Evolutionary conservation across 1,284 basidiomycete genomes (phyloP).

Genomic region (Cryptococcus sp.): DNA sequence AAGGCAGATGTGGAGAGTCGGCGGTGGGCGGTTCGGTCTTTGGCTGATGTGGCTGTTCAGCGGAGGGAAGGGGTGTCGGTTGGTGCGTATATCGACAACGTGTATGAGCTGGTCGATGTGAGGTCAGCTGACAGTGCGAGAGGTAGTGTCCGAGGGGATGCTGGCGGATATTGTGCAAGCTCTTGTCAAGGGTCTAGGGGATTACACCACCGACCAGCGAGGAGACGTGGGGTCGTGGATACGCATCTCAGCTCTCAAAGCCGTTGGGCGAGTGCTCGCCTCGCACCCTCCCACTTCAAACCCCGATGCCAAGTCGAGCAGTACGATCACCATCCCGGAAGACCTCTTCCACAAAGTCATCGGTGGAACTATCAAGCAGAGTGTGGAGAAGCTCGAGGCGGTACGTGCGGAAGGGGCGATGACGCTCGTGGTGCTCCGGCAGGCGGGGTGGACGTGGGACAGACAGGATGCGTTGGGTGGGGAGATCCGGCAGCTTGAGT

Average conservation of each 20-base stretch:
- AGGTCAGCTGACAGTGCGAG: neutral
- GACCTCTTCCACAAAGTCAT: slow-evolving; percentile 48
- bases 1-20: slow-evolving; percentile 48
- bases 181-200: slow-evolving; percentile 64
- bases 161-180: slow-evolving; percentile 26
- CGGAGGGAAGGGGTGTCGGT: slow-evolving; percentile 2
- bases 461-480: slow-evolving; percentile 35
- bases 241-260: slow-evolving; percentile 66
- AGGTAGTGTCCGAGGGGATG: slow-evolving; percentile 13
- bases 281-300: slow-evolving; percentile 13
- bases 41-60: slow-evolving; percentile 29
- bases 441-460: slow-evolving; percentile 33
- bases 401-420: slow-evolving; percentile 75
- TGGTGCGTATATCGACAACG: slow-evolving; percentile 18
- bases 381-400: slow-evolving; percentile 85
- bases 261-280: slow-evolving; percentile 22
- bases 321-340: neutral
- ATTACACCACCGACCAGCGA: slow-evolving; percentile 90
- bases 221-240: slow-evolving; percentile 99
- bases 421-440: slow-evolving; percentile 56
- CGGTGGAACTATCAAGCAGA: slow-evolving; percentile 76
- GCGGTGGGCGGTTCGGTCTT: slow-evolving; percentile 33
- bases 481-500: slow-evolving; percentile 4
- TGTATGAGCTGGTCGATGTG: too few species aligned
- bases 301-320: neutral